Evolutionary conservation across 768 basidiomycete genomes (phyloP).

Genomic region (Mycena latifolia): DNA sequence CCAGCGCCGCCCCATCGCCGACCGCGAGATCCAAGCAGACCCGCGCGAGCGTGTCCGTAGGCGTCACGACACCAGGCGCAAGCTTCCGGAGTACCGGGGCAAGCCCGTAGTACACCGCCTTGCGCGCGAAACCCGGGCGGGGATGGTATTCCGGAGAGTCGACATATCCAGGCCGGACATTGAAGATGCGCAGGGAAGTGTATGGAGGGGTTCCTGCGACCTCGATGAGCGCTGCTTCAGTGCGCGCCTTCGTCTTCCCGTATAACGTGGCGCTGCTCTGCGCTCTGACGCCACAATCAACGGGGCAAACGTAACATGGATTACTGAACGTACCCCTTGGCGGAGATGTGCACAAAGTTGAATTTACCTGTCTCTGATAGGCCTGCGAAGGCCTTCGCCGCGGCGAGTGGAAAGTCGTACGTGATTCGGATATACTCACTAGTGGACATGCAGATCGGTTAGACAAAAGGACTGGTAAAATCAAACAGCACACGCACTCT

Average conservation of each 20-base stretch:
- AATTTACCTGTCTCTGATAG: too few species aligned
- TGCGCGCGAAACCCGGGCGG: neutral
- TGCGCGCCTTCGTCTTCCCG: constrained; percentile 5
- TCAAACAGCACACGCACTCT: too few species aligned
- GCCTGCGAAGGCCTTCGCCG: too few species aligned
- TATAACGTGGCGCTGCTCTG: too few species aligned
- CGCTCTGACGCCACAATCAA: too few species aligned
- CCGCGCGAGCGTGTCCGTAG: neutral
- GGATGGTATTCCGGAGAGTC: neutral
- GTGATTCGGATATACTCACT: too few species aligned
- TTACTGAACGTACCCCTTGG: too few species aligned
- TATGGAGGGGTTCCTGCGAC: neutral
- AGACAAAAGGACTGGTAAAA: too few species aligned
- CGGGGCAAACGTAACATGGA: too few species aligned
- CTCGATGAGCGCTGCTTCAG: neutral
- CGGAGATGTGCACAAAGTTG: too few species aligned
- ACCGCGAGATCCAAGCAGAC: constrained; percentile 5
- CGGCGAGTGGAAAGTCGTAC: too few species aligned
- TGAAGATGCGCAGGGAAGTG: neutral
- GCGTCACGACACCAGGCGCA: neutral
- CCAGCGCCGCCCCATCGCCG: constrained; percentile 1
- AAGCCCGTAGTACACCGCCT: neutral
- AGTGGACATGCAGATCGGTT: too few species aligned
- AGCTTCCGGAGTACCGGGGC: constrained; percentile 5
- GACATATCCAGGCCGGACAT: constrained; percentile 17